Evolutionary conservation across 2,329 filamentous ascomycete species (phyloP).

Genomic region (Leptodontidium sp.): DNA sequence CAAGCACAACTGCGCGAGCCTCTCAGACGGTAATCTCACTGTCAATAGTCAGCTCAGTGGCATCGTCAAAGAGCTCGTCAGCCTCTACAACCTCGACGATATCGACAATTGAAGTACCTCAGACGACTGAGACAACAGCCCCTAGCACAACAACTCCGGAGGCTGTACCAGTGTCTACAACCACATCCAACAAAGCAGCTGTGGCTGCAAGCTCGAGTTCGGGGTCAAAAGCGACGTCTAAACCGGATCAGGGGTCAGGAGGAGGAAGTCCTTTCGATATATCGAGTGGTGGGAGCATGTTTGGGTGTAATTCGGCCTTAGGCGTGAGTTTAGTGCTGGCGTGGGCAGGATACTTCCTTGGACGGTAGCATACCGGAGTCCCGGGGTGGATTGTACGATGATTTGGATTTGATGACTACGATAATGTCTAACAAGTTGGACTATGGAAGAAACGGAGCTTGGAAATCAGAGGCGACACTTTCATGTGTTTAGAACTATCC

Average conservation of each 20-base stretch:
- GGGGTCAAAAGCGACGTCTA: constrained; percentile 16
- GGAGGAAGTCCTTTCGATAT: constrained; percentile 43
- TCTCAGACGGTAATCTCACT: constrained; percentile 15
- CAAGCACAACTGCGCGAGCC: background rate
- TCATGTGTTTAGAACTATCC: constrained; percentile 10
- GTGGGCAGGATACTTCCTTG: constrained; percentile 32
- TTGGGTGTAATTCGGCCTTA: constrained; percentile 25
- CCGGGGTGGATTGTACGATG: constrained; percentile 24
- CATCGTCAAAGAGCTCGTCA: background rate
- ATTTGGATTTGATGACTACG: constrained; percentile 24
- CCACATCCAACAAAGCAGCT: constrained; percentile 13
- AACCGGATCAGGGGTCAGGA: constrained; percentile 28
- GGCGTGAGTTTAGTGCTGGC: constrained; percentile 22
- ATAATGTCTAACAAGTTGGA: constrained; percentile 33
- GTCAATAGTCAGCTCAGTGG: constrained; percentile 6
- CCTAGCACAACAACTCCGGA: constrained; percentile 18
- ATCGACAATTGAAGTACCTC: constrained; percentile 13
- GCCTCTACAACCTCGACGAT: constrained; percentile 20
- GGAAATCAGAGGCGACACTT: background rate
- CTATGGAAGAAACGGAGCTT: background rate
- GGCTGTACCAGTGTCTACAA: constrained; percentile 12
- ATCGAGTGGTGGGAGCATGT: constrained; percentile 27
- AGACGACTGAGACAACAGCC: constrained; percentile 20
- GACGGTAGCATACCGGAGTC: constrained; percentile 29
- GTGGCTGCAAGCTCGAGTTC: constrained; percentile 23